phyloP scores from a whole-genome alignment of 305 asterid species.

The Monarda citriodora region DNA sequence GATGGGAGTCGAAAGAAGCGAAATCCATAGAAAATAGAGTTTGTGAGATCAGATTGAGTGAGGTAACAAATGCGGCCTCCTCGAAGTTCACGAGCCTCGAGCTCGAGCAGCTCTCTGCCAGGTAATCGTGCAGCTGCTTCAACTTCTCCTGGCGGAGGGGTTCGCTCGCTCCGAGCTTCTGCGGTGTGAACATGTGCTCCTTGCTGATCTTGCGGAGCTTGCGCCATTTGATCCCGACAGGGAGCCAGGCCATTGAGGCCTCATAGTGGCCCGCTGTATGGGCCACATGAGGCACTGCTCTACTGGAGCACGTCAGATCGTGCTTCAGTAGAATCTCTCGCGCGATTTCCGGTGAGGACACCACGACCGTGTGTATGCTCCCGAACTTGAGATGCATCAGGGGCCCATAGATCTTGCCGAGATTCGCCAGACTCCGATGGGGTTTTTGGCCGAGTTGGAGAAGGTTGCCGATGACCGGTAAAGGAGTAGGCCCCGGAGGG shows the following conservation, averaged over 20 bases:
- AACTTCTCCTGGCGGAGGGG: conserved; percentile 19
- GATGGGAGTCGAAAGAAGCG: not conserved
- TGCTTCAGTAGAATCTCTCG: conserved; percentile 18
- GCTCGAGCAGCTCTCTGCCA: conserved; percentile 12
- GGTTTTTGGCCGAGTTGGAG: conserved; percentile 17
- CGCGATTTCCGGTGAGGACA: conserved; percentile 24
- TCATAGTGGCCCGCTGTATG: conserved; percentile 8
- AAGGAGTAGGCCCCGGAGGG: conserved; percentile 26
- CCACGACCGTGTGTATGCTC: conserved; percentile 12
- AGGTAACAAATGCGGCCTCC: conserved; percentile 13
- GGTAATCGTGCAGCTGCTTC: conserved; percentile 7
- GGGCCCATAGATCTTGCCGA: conserved; percentile 21
- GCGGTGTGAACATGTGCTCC: conserved; percentile 17
- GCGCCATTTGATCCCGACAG: conserved; percentile 21
- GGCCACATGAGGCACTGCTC: conserved; percentile 5
- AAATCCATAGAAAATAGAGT: conserved; percentile 21
- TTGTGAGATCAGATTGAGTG: conserved; percentile 14
- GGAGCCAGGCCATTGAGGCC: conserved; percentile 19
- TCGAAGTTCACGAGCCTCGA: conserved; percentile 13
- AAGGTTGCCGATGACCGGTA: conserved; percentile 23
- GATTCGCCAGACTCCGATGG: conserved; percentile 16
- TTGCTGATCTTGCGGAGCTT: conserved; percentile 16
- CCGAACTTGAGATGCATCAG: conserved; percentile 27
- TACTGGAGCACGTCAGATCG: conserved; percentile 18
- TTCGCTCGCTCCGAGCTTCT: conserved; percentile 10